Base-by-base conservation (phyloP, 192 early-diverging fungal species). In the Entomortierella beljakovae region DNA sequence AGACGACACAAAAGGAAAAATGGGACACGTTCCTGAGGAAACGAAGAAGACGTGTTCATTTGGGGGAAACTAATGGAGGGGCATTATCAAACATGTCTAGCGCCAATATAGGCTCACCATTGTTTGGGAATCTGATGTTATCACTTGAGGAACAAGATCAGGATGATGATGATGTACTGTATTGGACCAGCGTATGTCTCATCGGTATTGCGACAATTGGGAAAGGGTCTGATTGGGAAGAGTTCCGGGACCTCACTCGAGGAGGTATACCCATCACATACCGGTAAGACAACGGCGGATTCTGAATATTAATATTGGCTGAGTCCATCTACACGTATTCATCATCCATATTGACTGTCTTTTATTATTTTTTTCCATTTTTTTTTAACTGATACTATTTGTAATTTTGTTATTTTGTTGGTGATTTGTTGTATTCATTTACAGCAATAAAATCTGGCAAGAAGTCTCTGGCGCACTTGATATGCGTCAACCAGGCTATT, bases 171-270 rank as follows among this genome's bases (percentile, higher is more conserved):
- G 67, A 79, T 61, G 22, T 59, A 3, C 34, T 79, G 61, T 79
- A 79, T 34, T 79, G 75, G 75, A 65, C 75, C 0, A 79, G 75
- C 57, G 62, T 79, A 7, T 79, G 75, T 54, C 62, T 79, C 10
- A 65, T 79, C 52, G 75, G 75, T 7, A 79, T 79, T n/a, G 75
- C 75, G 43, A 79, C 75, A 0, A 79, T 79, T 22, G 75, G 75
- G 0, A 69, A 79, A 31, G 75, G 75, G 6, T 64, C 75, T 6
- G 75, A 79, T 8, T 79, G 75, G 75, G 75, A 79, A 29, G 75
- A 79, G 29, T 65, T 79, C 34, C 75, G 75, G 9, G 75, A 79
- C 8, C 42, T 79, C 57, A 61, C 46, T 32, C 66, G 75, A 15
- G 75, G 75, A 55, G 75, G 75, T 25, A 79, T 79, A 32, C 75